Base-by-base conservation (phyloP, 192 early-diverging fungal species). In the Pilobolus umbonatus region DNA sequence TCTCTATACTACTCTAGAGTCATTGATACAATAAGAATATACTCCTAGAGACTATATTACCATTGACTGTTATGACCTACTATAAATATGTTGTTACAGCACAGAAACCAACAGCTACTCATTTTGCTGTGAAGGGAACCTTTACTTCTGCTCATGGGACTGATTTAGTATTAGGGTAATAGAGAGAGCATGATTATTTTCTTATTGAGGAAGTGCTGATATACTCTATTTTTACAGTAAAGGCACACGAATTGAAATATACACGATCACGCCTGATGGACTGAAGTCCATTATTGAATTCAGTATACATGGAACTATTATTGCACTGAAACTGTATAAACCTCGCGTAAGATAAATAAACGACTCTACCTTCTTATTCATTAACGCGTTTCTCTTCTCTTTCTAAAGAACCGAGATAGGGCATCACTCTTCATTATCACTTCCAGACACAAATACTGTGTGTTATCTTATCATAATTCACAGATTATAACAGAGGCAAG, bases 51-150 rank as follows among this genome's bases (percentile, higher is more conserved):
- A n/a, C n/a, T n/a, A n/a, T n/a, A n/a, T n/a, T n/a, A n/a, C n/a
- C n/a, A n/a, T n/a, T n/a, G n/a, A n/a, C n/a, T 32, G 48, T 57
- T 39, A 72, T 72, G 69, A 58, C 53, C 42, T 61, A 57, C 28
- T 82, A 82, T 62, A 79, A 87, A 44, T 91, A 92, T 68, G 86
- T 90, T 26, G 89, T 89, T 28, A 88, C 87, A 21, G 93, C 92
- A 14, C 83, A 91, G 56, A 91, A 89, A 77, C 75, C 91, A 36
- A 87, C 86, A 53, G 80, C 91, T 5, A 88, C 93, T 31, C 72
- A 72, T 1, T 75, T 76, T 32, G 76, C 85, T 26, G 75, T 85
- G 44, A 81, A 77, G 46, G 91, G 88, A 14, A 62, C 72, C n/a
- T 92, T 94, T 54, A 81, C 82, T 3, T 68, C 74, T 15, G 80